Conservation (phyloP, 192 early-diverging fungal species). For the Haplosporangium gracile region DNA sequence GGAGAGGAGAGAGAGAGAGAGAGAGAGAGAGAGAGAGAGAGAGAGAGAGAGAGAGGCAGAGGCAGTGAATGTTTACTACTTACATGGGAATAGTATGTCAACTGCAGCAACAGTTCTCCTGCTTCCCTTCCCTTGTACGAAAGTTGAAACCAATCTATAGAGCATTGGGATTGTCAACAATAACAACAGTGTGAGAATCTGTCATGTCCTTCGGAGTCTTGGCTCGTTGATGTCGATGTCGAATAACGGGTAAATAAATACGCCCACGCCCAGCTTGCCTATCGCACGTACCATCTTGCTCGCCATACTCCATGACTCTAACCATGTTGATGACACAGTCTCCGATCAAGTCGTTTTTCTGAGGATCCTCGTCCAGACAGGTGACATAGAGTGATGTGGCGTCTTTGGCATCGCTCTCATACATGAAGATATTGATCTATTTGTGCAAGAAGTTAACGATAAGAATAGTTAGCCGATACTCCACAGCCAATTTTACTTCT, state of each 20-base stretch:
- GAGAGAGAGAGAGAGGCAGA: no score
- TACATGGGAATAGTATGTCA: conserved; percentile 54
- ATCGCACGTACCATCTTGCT: conserved; percentile 61
- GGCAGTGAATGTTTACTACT: background rate
- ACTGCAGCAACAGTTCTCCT: conserved; percentile 41
- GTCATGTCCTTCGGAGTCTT: no score
- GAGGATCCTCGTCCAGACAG: conserved; percentile 64
- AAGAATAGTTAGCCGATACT: background rate
- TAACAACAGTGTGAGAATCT: background rate
- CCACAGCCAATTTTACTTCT: background rate
- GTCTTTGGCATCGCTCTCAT: conserved; percentile 60
- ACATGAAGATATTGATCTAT: conserved; percentile 61
- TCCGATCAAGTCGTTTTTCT: conserved; percentile 66
- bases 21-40: no score
- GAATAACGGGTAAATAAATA: background rate
- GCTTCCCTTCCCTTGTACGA: conserved; percentile 53
- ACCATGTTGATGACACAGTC: conserved; percentile 64
- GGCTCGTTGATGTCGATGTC: background rate
- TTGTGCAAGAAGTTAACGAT: background rate
- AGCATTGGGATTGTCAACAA: background rate
- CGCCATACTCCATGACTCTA: conserved; percentile 63
- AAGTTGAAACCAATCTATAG: conserved; percentile 50
- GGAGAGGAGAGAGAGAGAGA: no score
- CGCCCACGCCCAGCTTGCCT: background rate
- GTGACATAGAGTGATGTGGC: conserved; percentile 54